A percentile compares a stretch with the other conserved stretches of the same genome.
phyloP scores from a whole-genome alignment of 106 monocot species.

The Dendrobium huoshanense region DNA sequence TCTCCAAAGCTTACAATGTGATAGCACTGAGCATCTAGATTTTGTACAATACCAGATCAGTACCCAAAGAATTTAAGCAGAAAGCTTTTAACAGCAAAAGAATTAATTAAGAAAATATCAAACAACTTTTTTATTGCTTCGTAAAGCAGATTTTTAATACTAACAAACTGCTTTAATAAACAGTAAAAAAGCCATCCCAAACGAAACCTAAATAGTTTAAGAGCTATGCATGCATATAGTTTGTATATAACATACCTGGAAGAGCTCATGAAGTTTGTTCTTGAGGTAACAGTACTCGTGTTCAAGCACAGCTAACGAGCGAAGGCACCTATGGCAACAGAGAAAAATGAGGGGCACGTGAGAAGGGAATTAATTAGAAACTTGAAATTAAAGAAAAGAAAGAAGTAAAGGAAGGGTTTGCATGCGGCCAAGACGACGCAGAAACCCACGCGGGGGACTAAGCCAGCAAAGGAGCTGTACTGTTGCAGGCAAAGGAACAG shows the following conservation, averaged over 20 bases:
- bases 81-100: background rate
- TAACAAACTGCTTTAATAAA: no score
- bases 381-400: background rate
- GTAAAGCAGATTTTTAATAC: no score
- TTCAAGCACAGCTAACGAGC: conserved; percentile 24
- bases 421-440: background rate
- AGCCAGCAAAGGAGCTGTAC: no score
- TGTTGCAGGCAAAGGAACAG: no score
- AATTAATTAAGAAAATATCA: background rate
- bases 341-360: background rate
- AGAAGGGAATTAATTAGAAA: background rate
- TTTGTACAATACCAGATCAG: no score
- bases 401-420: background rate
- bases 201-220: background rate
- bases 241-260: conserved; percentile 6
- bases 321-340: conserved; percentile 16
- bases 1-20: no score
- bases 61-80: background rate
- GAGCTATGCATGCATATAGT: background rate
- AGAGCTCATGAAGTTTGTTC: conserved; percentile 22
- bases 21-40: no score
- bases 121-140: no score
- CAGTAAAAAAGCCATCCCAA: no score
- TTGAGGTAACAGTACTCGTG: conserved; percentile 27
- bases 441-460: background rate